Base-by-base conservation (phyloP, 2,329 filamentous ascomycete species). In the Cercospora sp. region DNA sequence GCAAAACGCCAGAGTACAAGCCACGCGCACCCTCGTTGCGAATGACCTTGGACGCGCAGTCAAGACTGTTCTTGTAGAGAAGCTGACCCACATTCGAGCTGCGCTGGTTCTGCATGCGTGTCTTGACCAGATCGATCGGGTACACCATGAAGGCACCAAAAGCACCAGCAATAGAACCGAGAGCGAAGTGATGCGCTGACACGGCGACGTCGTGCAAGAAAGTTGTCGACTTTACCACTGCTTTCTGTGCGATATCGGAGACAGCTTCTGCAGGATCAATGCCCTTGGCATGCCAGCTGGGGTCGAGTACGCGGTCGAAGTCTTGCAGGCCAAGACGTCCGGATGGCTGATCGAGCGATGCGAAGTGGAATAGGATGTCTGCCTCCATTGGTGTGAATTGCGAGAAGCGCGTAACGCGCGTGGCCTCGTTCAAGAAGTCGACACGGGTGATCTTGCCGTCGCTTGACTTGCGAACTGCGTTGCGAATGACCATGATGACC, bases 61-160 rank as follows among this genome's bases (percentile, higher is more conserved):
- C 95, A 71, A 97, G 82, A 58, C 94, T 98, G 85, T 99, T 99
- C 82, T 97, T 97, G 84, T 99, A 99, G 69, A 98, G 82, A 69
- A 91, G 85, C 80, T 97, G 90, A 66, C 95, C 95, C 0, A 94
- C 92, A 61, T 90, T 88, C 4, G 88, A 88, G 62, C 88, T 89
- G 73, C 95, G 89, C 84, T 99, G 95, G 83, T 99, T 99, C 82
- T 99, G 95, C 89, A 99, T 91, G 69, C 95, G 90, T 1, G 95
- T 99, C 87, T 99, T 99, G 80, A 99, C 95, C 69, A 99, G 84
- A 83, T 99, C 95, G 78, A 99, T 98, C 26, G 95, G 95, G 80
- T 99, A 99, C 64, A 99, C 95, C 93, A 99, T 97, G 80, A 99
- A 98, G 12, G 95, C 95, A 79, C 95, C 95, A 78, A 99, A 99